Percentiles rank a stretch among this genome's conserved stretches.
These are phyloP conservation scores for Ogataea hybrid DNA, from an alignment of 1,139 yeast species.

Conservation along the genomic window DNA sequence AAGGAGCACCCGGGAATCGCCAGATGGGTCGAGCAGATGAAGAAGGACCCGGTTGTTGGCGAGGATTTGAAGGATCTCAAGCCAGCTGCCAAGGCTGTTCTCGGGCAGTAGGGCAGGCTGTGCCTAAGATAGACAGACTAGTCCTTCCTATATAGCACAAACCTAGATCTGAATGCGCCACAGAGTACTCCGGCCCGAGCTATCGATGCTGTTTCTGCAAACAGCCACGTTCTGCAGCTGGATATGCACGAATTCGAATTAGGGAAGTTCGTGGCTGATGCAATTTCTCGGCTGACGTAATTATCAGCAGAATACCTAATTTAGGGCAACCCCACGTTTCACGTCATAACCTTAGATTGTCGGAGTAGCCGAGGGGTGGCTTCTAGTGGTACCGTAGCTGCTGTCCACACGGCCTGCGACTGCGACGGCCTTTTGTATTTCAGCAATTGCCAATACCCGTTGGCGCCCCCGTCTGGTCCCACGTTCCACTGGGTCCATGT, in stretches of 20 bases:
- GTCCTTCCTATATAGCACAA: no score
- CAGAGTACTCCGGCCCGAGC: no score
- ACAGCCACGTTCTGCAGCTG: not conserved
- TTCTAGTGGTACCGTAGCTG: no score
- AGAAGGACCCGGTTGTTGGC: not conserved
- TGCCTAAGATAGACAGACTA: no score
- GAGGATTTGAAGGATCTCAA: not conserved
- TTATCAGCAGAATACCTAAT: not conserved
- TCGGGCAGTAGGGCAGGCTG: not conserved
- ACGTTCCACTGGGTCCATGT: not conserved
- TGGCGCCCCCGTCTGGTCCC: no score
- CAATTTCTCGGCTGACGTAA: not conserved
- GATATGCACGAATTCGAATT: not conserved
- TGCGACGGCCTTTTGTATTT: no score
- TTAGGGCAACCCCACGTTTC: not conserved
- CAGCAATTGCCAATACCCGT: no score
- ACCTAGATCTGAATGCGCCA: no score
- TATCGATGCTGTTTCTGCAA: not conserved
- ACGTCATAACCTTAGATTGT: not conserved
- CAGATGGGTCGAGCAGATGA: not conserved
- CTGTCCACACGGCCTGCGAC: no score
- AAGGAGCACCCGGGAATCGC: slow-evolving; percentile 36
- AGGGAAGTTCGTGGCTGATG: not conserved
- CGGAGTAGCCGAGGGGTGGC: not conserved
- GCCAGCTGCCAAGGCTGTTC: not conserved